phyloP scores from a whole-genome alignment of 306 rosid species.

The Carpinus viminea region DNA sequence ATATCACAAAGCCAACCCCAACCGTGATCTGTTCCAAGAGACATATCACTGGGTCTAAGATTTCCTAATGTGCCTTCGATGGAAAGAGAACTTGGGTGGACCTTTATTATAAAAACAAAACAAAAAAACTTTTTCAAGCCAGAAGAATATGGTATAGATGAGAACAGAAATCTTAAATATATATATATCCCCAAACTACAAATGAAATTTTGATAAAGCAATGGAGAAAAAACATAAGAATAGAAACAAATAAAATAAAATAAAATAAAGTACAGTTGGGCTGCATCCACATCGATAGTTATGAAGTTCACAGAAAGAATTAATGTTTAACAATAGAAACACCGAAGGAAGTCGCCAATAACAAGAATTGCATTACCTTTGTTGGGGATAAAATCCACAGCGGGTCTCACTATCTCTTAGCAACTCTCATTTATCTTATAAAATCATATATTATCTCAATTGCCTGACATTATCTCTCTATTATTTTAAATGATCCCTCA shows the following conservation, averaged over 20 bases:
- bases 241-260: not conserved
- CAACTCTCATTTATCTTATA: no score
- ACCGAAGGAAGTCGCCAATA: not conserved
- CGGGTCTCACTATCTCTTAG: no score
- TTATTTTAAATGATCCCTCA: no score
- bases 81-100: conserved; percentile 87
- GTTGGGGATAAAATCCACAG: no score
- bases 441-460: no score
- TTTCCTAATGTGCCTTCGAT: conserved; percentile 93
- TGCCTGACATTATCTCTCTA: no score
- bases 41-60: conserved; percentile 81
- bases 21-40: conserved; percentile 69
- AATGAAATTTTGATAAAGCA: conserved; percentile 7
- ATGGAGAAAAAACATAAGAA: conserved; percentile 8
- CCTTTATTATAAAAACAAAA: conserved; percentile 44
- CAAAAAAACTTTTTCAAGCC: conserved; percentile 28
- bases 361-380: conserved; percentile 55
- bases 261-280: not conserved
- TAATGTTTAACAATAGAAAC: conserved; percentile 5
- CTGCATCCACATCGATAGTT: not conserved
- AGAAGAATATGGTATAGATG: conserved; percentile 22
- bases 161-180: conserved; percentile 1
- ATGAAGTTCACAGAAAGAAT: not conserved
- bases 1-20: conserved; percentile 99
- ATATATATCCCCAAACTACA: conserved; percentile 1